Evolutionary conservation across 2,329 filamentous ascomycete genomes (phyloP), one percentile per base, ranked within the genome.

Genomic region (Fusarium penzigii): DNA sequence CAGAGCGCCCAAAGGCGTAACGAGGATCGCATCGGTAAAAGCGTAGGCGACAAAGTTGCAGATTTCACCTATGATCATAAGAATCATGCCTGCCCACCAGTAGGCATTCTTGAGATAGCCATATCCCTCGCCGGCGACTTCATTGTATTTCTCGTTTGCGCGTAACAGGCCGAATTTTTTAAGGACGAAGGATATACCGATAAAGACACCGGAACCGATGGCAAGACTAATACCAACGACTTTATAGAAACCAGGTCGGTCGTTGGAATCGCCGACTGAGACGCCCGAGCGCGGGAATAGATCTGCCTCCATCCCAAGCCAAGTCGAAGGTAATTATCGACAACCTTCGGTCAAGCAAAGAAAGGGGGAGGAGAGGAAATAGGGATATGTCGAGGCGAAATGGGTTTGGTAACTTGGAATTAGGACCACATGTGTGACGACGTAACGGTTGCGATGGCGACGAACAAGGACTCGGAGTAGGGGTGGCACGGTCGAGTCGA

Each of bases 21-120:
- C 93, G 58, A 97, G 78, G 63, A 97, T 97, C 55, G 93, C 93
- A 71, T 97, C 94, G 57, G 94, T 94, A 65, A 97, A 97, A 51
- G 92, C 90, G 69, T 97, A 97, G 48, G 94, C 94, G 69, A 93
- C 90, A 70, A 97, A 96, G 74, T 99, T 99, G 83, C 91, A 96
- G 51, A 96, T 84, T 73, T 99, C 94, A 62, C 94, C 94, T 41
- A 97, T 65, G 63, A 97, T 96, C 94, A 99, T 97, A 53, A 97
- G 80, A 0, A 78, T 92, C 94, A 99, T 97, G 63, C 94, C 94
- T 2, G 78, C 72, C 94, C 94, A 99, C 94, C 94, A 99, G 77
- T 83, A 96, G 17, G 79, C 79, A 67, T 97, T 97, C 76, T 96
- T 96, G 64, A 99, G 84, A 70, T 97, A 99, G 56, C 93, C 92